Base-by-base conservation (phyloP, 1,139 yeast genomes). In the Taiozyma sp. region DNA sequence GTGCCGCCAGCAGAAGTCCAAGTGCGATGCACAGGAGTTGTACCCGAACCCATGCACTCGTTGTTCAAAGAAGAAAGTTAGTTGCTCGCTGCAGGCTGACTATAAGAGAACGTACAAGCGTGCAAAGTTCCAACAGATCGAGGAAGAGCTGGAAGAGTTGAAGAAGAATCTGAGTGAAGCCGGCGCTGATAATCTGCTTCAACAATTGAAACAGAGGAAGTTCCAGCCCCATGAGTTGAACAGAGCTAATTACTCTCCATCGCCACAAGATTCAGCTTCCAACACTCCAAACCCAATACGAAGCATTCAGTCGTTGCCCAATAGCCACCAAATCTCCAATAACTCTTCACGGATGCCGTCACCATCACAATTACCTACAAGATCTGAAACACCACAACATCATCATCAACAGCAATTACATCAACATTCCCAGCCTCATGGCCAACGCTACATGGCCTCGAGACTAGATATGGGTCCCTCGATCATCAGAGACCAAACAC, bases 1-100 rank as follows among this genome's bases (percentile, higher is more conserved):
- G 65, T 93, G 99, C 65, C 79, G 99, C 22, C 99, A 93, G 68
- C 99, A 93, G 66, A 93, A 93, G 69, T 76, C 93, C 28, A 81
- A 85, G 58, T 93, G 98, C 70, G 96, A 90, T 67, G 96, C 97
- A 10, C 82, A 79, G 55, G 91, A 86, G 54, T 76, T 74, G 50
- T 80, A 82, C 44, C 96, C 97, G 0, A 73, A 74, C n/a, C 87
- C 97, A 1, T 93, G 99, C 63, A 73, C 92, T 0, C 73, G 97
- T 56, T 93, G 98, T 66, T 64, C 71, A 14, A 87, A 87, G 65
- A 82, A 88, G 62, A 79, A 81, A 9, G 73, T 87, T 8, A 73
- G 74, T 22, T 93, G 99, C 66, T 79, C 84, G 41, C 70, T 92
- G 48, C 84, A 88, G 60, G 78, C 88, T 12, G 95, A 85, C 59